Evolutionary conservation across 2,329 filamentous ascomycete species (phyloP).

Genomic region (Macrophomina phaseolina): DNA sequence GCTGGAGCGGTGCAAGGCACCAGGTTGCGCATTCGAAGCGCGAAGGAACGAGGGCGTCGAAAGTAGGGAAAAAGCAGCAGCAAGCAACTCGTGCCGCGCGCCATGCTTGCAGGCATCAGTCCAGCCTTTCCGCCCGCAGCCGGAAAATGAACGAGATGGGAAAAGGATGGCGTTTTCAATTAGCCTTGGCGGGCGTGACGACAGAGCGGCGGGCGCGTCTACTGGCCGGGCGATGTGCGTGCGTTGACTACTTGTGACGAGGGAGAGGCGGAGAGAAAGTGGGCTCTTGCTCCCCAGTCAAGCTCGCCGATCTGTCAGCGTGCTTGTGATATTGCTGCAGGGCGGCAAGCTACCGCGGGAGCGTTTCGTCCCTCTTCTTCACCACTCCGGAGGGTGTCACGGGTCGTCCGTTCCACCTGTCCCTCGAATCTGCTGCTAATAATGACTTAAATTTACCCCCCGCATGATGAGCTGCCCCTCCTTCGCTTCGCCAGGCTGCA

Average conservation of each 20-base stretch:
- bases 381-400: too few species aligned
- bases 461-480: background rate
- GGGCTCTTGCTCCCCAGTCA: background rate
- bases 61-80: background rate
- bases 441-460: too few species aligned
- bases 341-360: background rate
- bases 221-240: background rate
- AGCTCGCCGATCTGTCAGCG: background rate
- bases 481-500: background rate
- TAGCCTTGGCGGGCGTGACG: background rate
- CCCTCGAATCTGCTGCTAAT: too few species aligned
- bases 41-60: background rate
- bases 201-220: background rate
- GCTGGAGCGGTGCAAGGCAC: background rate
- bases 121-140: slow-evolving; percentile 1
- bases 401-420: too few species aligned
- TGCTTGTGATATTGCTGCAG: background rate
- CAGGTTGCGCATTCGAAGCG: background rate
- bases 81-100: background rate
- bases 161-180: background rate
- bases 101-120: slow-evolving; percentile 3
- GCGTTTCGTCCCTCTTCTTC: background rate
- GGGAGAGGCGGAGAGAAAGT: background rate
- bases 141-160: background rate
- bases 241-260: background rate